A percentile compares a stretch with the other conserved stretches of the same genome.
Evolutionary conservation across 2,329 filamentous ascomycete genomes (phyloP).

Genomic region (Emergomyces pasteurianus): DNA sequence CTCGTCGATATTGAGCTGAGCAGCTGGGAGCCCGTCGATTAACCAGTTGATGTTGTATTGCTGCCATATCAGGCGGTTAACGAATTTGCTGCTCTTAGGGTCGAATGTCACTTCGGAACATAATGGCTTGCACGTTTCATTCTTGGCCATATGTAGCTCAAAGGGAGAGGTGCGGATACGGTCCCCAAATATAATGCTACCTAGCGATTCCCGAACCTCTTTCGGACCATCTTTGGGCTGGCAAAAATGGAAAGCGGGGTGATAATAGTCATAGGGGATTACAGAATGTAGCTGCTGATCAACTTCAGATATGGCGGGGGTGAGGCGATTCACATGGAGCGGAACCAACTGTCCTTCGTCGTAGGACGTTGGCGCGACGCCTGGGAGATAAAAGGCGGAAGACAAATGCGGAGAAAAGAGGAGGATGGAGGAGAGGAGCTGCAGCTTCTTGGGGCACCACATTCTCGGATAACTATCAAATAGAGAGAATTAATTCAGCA

Average conservation of each 20-base stretch:
- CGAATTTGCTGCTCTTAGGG: conserved; percentile 57
- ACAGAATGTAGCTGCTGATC: conserved; percentile 83
- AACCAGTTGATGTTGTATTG: conserved; percentile 93
- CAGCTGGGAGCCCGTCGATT: conserved; percentile 85
- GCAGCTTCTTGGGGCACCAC: conserved; percentile 22
- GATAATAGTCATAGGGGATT: conserved; percentile 93
- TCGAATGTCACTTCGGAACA: conserved; percentile 59
- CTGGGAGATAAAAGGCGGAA: conserved; percentile 86
- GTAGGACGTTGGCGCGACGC: conserved; percentile 90
- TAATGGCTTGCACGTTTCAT: conserved; percentile 75
- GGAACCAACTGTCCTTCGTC: conserved; percentile 66
- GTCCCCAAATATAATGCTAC: conserved; percentile 94
- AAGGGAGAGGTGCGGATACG: conserved; percentile 95
- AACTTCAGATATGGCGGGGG: conserved; percentile 63
- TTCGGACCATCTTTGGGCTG: conserved; percentile 62
- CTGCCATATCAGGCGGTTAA: conserved; percentile 69
- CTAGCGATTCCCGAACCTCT: conserved; percentile 75
- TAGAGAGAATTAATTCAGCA: background rate
- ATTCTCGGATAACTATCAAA: conserved; percentile 18
- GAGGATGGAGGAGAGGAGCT: conserved; percentile 21
- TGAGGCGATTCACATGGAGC: conserved; percentile 85
- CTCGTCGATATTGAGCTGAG: conserved; percentile 67
- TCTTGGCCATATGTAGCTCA: conserved; percentile 70
- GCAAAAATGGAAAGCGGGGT: conserved; percentile 79
- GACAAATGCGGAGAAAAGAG: conserved; percentile 23